phyloP scores from a whole-genome alignment of 2,329 filamentous ascomycete genomes.

The Pseudopithomyces chartarum region DNA sequence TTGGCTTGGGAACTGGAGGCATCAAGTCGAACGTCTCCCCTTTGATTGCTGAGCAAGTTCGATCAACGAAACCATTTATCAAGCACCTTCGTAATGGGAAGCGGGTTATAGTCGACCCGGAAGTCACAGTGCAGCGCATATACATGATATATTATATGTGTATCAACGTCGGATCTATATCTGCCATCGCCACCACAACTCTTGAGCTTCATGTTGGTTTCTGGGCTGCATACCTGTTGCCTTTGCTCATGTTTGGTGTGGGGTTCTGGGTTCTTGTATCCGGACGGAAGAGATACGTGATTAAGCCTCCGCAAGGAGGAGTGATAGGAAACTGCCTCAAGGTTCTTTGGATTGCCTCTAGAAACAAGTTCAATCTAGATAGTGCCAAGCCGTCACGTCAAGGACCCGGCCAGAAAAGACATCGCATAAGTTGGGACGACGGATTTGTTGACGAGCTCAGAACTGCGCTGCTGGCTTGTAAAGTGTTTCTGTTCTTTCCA shows the following conservation, averaged over 20 bases:
- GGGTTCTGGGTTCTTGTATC: slow-evolving; percentile 59
- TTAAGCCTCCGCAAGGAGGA: slow-evolving; percentile 44
- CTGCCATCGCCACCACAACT: slow-evolving; percentile 69
- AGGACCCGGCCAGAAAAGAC: slow-evolving; percentile 46
- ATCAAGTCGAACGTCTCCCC: slow-evolving; percentile 78
- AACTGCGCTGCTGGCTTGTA: slow-evolving; percentile 68
- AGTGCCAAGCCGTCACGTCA: slow-evolving; percentile 66
- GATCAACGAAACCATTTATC: slow-evolving; percentile 47
- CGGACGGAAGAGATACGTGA: slow-evolving; percentile 41
- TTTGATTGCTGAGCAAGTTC: slow-evolving; percentile 55
- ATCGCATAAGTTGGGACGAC: slow-evolving; percentile 64
- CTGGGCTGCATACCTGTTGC: slow-evolving; percentile 70
- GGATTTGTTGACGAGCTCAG: slow-evolving; percentile 75
- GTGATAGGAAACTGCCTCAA: slow-evolving; percentile 57
- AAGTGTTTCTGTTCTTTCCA: slow-evolving; percentile 64
- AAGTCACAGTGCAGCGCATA: slow-evolving; percentile 53
- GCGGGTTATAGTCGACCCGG: slow-evolving; percentile 51
- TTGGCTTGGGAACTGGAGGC: slow-evolving; percentile 77
- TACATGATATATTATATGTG: slow-evolving; percentile 71
- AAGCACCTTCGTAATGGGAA: slow-evolving; percentile 45
- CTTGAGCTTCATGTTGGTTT: slow-evolving; percentile 73
- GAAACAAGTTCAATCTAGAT: slow-evolving; percentile 59
- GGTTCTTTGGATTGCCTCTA: slow-evolving; percentile 61
- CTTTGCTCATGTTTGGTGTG: slow-evolving; percentile 68
- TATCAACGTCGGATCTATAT: slow-evolving; percentile 74